Conservation (phyloP, 2,329 filamentous ascomycete species). For the Lizonia empirigonia region DNA sequence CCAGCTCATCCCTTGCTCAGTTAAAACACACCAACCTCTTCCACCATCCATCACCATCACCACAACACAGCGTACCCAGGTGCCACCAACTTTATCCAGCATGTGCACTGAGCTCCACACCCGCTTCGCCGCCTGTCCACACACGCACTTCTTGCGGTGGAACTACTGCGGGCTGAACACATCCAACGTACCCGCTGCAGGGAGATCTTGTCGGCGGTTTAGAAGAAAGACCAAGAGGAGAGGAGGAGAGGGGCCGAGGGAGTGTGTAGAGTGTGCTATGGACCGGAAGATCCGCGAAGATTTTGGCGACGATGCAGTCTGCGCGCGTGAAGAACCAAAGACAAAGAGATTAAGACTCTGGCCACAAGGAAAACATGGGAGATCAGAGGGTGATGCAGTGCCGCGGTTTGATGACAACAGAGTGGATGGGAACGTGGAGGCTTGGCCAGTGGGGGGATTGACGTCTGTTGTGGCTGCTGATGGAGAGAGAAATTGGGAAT, state of each 20-base stretch:
- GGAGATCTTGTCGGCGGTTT: neutral
- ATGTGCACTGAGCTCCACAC: neutral
- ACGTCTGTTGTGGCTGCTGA: neutral
- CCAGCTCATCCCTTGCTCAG: neutral
- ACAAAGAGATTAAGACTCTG: too few relatives aligned
- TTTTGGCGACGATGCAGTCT: neutral
- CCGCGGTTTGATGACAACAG: too few relatives aligned
- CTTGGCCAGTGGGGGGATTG: neutral
- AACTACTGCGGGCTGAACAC: neutral
- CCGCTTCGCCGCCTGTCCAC: neutral
- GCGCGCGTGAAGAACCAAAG: neutral
- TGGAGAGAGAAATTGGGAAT: neutral
- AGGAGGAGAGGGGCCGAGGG: neutral
- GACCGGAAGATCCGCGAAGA: neutral
- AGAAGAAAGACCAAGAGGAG: neutral
- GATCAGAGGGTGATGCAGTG: too few relatives aligned
- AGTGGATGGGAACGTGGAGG: neutral
- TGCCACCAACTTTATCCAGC: too few relatives aligned
- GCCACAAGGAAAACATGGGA: too few relatives aligned
- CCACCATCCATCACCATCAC: neutral
- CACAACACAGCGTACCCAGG: too few relatives aligned
- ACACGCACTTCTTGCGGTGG: neutral
- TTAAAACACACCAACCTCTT: neutral
- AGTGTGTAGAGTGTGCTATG: neutral
- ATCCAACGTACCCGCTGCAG: neutral